Conservation (phyloP, 2,329 filamentous ascomycete species). For the Alternaria triticimaculans region DNA sequence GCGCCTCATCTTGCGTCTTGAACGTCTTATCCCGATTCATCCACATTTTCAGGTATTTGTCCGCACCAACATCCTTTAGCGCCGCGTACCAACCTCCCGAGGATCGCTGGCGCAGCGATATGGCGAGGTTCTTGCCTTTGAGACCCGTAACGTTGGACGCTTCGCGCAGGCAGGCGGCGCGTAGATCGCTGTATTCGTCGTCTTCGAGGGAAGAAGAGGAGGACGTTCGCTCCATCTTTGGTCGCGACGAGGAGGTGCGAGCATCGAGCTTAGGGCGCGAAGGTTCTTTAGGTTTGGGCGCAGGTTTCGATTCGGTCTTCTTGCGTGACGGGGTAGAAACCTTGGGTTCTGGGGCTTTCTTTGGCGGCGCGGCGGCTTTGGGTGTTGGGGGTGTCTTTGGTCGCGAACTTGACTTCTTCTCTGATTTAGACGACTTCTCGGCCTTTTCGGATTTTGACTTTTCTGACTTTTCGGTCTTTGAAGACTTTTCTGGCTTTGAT, state of each 20-base stretch:
- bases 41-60: slow-evolving; percentile 42
- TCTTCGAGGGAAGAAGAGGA: slow-evolving; percentile 7
- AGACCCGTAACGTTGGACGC: slow-evolving; percentile 28
- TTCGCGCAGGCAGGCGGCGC: slow-evolving; percentile 19
- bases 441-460: slow-evolving; percentile 1
- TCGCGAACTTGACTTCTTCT: slow-evolving; percentile 11
- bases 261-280: slow-evolving; percentile 7
- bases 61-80: slow-evolving; percentile 31
- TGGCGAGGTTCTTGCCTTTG: slow-evolving; percentile 27
- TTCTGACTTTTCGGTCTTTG: not conserved
- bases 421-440: slow-evolving; percentile 6
- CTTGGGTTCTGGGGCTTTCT: slow-evolving; percentile 13
- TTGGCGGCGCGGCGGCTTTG: slow-evolving; percentile 7
- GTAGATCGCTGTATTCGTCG: slow-evolving; percentile 7
- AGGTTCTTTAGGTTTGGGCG: not conserved
- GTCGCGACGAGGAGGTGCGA: slow-evolving; percentile 9
- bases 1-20: slow-evolving; percentile 27
- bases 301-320: slow-evolving; percentile 9
- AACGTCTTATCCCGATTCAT: slow-evolving; percentile 37
- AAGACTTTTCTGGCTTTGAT: slow-evolving; percentile 8
- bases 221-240: slow-evolving; percentile 7
- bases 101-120: slow-evolving; percentile 31
- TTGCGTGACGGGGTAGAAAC: not conserved
- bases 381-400: slow-evolving; percentile 11
- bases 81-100: slow-evolving; percentile 34